phyloP scores from a whole-genome alignment of 768 basidiomycete species.

The Mycena haematopus region DNA sequence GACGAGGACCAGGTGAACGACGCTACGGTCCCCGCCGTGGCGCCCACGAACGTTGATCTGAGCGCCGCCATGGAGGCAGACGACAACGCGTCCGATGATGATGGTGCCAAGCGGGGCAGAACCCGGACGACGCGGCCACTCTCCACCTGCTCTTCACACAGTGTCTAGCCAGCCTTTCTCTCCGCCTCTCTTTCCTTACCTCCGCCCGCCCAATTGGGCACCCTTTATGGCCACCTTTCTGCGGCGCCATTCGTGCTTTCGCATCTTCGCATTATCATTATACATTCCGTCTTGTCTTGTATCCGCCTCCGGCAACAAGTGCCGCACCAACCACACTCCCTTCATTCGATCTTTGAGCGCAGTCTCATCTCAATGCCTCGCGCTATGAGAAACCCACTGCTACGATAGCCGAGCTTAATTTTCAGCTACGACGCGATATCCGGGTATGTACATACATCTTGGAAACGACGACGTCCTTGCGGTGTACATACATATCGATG shows the following conservation, averaged over 20 bases:
- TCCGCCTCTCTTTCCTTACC: constrained; percentile 3
- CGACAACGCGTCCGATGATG: constrained; percentile 41
- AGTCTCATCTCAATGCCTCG: constrained; percentile 30
- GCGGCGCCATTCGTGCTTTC: constrained; percentile 9
- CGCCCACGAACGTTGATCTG: constrained; percentile 36
- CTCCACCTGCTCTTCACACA: constrained; percentile 37
- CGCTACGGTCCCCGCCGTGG: constrained; percentile 28
- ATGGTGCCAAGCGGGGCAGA: constrained; percentile 42
- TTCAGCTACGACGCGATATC: constrained; percentile 16
- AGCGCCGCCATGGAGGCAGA: constrained; percentile 39
- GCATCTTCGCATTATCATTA: constrained; percentile 33
- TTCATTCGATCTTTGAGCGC: constrained; percentile 28
- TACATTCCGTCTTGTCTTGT: constrained; percentile 27
- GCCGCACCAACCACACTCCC: constrained; percentile 28
- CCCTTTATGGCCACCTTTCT: neutral
- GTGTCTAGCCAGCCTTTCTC: constrained; percentile 24
- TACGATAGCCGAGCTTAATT: constrained; percentile 30
- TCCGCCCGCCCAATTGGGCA: constrained; percentile 15
- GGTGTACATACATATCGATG: neutral
- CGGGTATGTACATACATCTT: constrained; percentile 3
- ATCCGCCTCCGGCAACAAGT: constrained; percentile 17
- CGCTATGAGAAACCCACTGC: constrained; percentile 24
- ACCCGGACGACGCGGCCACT: constrained; percentile 46
- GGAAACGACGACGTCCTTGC: neutral
- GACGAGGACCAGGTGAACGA: constrained; percentile 36